Base-by-base conservation (phyloP, 495 filamentous ascomycete genomes). In the Talaromyces borbonicus region DNA sequence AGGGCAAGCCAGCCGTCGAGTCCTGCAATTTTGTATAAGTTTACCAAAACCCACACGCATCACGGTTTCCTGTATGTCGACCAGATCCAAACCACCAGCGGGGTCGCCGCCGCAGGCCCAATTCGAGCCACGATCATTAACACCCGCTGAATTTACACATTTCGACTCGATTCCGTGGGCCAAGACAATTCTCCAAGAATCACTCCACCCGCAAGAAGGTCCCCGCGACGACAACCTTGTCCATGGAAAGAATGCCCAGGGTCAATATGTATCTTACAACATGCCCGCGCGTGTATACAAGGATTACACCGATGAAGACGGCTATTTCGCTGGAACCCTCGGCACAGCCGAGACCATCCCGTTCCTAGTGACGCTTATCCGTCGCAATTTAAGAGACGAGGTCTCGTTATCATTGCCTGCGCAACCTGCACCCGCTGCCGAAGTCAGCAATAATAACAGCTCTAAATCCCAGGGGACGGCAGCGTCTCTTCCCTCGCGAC, bases 301-400 rank as follows among this genome's bases (percentile, higher is more conserved):
- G 48, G 56, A 61, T 14, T 46, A 55, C 27, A 61, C 59, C 26
- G 62, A 64, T 37, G 68, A 70, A 54, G 66, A 72, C 39, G 60
- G 58, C 19, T 70, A 57, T 52, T 67, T 70, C 46, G 48, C 59
- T 12, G 41, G 46, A 4, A 69, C 66, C 1, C 49, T 70, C 14
- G 56, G 51, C 3, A 68, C 67, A 18, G 18, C 56, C 0, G 48
- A 51, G 12, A 72, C 68, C 18, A 68, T 70, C 51, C 67, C 68
- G 8, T 56, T 64, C 33, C 48, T 57, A 8, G 54, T 62, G 14
- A 72, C 63, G 4, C 56, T 69, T 8, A 57, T 57, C 52, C 64
- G 61, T 5, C 54, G 47, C 14, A 31, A 59, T 2, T 48, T 69
- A 6, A 12, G 22, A 19, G 6, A 9, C 4, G 23, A 27, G 23